Conservation (phyloP, 495 filamentous ascomycete species). For the Penicillium turbatum region DNA sequence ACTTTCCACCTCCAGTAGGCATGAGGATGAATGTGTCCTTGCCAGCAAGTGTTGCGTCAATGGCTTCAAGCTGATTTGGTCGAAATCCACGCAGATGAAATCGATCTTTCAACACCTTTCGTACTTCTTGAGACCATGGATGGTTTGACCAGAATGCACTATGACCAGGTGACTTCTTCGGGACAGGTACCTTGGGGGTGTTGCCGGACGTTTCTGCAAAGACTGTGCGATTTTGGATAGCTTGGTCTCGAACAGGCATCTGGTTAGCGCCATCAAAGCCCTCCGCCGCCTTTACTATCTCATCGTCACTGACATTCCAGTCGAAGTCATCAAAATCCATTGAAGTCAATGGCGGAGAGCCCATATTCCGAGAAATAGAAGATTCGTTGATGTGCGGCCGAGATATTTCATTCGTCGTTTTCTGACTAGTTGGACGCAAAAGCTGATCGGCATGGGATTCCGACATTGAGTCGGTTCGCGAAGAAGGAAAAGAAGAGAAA, state of each 20-base stretch:
- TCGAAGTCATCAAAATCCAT: conserved; percentile 57
- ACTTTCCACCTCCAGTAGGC: conserved; percentile 97
- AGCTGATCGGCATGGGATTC: conserved; percentile 2
- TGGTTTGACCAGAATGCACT: conserved; percentile 43
- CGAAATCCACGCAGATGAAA: conserved; percentile 85
- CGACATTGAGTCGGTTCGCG: background rate
- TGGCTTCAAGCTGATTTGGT: conserved; percentile 88
- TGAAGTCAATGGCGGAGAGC: conserved; percentile 28
- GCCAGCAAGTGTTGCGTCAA: conserved; percentile 84
- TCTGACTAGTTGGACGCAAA: conserved; percentile 8
- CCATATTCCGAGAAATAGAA: conserved; percentile 47
- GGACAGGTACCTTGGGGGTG: conserved; percentile 23
- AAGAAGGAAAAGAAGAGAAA: background rate
- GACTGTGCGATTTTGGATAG: conserved; percentile 35
- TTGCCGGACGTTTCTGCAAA: conserved; percentile 58
- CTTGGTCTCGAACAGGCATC: conserved; percentile 19
- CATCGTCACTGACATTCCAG: conserved; percentile 63
- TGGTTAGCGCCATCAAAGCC: conserved; percentile 49
- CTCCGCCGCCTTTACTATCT: conserved; percentile 60
- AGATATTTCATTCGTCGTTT: conserved; percentile 3
- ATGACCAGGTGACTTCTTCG: conserved; percentile 33
- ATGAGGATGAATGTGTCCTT: conserved; percentile 92
- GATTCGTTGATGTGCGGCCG: conserved; percentile 26
- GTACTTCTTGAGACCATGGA: conserved; percentile 85
- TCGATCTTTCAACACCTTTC: conserved; percentile 64